Evolutionary conservation across 495 filamentous ascomycete genomes (phyloP), one percentile per base, ranked within the genome.

Genomic region (Annulohypoxylon maeteangense): DNA sequence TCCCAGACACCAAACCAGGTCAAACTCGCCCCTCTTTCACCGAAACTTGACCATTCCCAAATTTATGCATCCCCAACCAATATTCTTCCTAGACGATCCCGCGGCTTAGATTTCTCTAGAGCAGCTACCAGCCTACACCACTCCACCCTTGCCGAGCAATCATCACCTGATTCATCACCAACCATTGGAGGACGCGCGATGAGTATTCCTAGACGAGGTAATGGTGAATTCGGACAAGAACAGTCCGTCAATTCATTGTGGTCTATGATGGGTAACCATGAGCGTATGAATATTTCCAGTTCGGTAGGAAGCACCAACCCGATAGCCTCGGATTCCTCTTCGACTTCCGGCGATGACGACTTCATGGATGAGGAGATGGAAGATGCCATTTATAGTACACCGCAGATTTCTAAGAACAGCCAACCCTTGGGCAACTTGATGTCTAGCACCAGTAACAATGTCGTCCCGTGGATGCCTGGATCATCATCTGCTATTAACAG

Each of bases 81-180:
- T 14, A 90, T 94, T 16, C 86, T 98, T 12, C 94, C 94, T 48
- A 86, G 94, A 55, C 89, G 93, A 54, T 96, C 93, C 5, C 88
- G 94, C 23, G 94, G 94, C 29, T 80, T 97, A 54, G 94, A 98
- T 76, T 97, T 95, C 79, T 92, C 94, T n/a, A 87, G 94, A 70
- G 93, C 93, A 47, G 95, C 94, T 63, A 98, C 95, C 4, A 97
- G 93, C 70, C 86, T 99, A 10, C 95, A 99, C 81, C 96, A 98
- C 79, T 98, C 95, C 22, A 98, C 91, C 2, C 85, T 98, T 7
- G 94, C 94, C 45, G 90, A 92, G 60, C 90, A 94, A 71, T 90
- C 92, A 0, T 95, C 92, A n/a, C 95, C 96, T 11, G 94, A 97
- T 76, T 96, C 94, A 3, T 97, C 94, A 0, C 96, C 96, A 0